A percentile compares a stretch with the other conserved stretches of the same genome.
Evolutionary conservation across 192 early-diverging fungal species (phyloP).

Genomic region (Backusella tarrabulga): DNA sequence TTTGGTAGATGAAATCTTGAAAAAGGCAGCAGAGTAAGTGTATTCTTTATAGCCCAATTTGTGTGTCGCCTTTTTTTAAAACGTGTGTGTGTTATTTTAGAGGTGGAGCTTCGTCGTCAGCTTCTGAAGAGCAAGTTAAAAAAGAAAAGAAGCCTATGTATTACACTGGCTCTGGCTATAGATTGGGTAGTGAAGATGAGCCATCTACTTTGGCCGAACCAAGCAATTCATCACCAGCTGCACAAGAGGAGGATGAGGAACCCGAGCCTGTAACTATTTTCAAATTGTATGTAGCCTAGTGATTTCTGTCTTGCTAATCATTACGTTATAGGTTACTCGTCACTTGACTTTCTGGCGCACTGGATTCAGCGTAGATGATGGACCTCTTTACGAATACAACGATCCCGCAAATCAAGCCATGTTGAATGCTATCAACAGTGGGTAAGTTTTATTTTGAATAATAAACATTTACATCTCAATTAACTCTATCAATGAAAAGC

Average conservation of each 20-base stretch:
- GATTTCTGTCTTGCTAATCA: not conserved
- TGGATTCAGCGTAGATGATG: constrained; percentile 95
- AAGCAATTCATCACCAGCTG: not conserved
- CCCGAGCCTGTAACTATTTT: constrained; percentile 13
- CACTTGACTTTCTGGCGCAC: constrained; percentile 93
- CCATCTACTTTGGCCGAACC: constrained; percentile 30
- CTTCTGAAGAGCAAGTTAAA: not conserved
- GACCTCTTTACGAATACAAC: constrained; percentile 80
- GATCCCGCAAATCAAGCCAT: constrained; percentile 87
- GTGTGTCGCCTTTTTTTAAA: not conserved
- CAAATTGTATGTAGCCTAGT: not conserved
- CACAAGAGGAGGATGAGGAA: constrained; percentile 2
- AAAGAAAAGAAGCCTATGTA: constrained; percentile 15
- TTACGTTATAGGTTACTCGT: constrained; percentile 53
- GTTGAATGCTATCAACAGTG: constrained; percentile 84
- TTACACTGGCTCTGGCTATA: constrained; percentile 48
- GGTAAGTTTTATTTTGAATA: constrained; percentile 45
- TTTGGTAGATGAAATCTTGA: constrained; percentile 74
- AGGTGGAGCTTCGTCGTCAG: constrained; percentile 18
- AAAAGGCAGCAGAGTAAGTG: constrained; percentile 69
- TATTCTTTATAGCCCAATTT: not conserved
- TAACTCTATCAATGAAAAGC: constrained; percentile 35
- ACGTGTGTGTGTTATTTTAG: not conserved
- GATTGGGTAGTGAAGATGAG: constrained; percentile 53
- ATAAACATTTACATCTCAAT: not conserved